Base-by-base conservation (phyloP, 1,284 basidiomycete species). In the Ustilago crameri region DNA sequence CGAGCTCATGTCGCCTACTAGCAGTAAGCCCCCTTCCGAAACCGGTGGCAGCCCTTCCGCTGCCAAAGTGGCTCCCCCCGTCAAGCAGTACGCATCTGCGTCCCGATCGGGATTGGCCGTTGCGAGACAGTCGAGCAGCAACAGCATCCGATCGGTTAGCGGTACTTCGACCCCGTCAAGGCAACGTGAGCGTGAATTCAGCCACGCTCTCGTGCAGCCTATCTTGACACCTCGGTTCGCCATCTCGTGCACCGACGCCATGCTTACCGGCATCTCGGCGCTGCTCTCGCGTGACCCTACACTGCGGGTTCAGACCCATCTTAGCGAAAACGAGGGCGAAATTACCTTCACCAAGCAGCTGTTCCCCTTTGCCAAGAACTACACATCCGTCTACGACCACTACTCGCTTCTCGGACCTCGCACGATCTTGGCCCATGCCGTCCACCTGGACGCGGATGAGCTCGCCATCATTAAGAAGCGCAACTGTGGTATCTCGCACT, bases 211-310 rank as follows among this genome's bases (percentile, higher is more conserved):
- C 17, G 91, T 98, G 7, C 90, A 91, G 60, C 95, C 95, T 0
- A 89, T 95, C 79, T 85, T 98, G 43, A 98, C 95, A 0, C 95
- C 95, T 18, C 91, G 95, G 18, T 98, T 98, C 83, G 95, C 95
- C 26, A 91, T 98, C 68, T 90, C 91, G n/a, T 95, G 93, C 84
- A 90, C 93, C 0, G 83, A 87, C 14, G 86, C 88, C n/a, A 88
- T 96, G 35, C 87, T 98, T 45, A 54, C 79, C 1, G 84, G 85
- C 8, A 87, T 98, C 9, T 90, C 91, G 15, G 77, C 86, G 3
- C 85, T 94, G 40, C 73, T 83, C 8, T 76, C 74, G 14, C 62
- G 63, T 41, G 78, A 82, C 53, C 71, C 88, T 14, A 80, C 85
- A 0, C 86, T 98, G 35, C 87, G 88, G 41, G 91, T 97, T 50